Conservation (phyloP, 352 stramenopile species). For the Phytophthora pini region DNA sequence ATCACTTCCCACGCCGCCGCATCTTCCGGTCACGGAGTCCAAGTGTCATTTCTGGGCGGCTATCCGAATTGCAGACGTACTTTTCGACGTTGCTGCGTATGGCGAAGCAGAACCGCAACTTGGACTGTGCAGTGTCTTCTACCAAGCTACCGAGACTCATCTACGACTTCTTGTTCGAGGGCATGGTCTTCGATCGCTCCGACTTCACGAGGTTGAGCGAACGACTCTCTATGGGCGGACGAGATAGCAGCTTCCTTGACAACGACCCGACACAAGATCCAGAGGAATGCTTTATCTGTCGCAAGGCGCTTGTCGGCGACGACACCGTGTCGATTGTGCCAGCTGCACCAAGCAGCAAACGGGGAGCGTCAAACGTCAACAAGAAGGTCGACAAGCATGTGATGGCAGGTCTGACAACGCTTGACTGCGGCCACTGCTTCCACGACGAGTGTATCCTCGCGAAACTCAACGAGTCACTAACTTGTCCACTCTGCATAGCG, state of each 20-base stretch:
- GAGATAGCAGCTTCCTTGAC: conserved; percentile 42
- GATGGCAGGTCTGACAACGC: conserved; percentile 68
- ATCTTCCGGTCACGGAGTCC: conserved; percentile 76
- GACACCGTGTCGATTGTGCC: conserved; percentile 48
- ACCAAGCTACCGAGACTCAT: conserved; percentile 70
- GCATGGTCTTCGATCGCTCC: conserved; percentile 79
- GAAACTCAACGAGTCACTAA: conserved; percentile 79
- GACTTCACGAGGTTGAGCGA: conserved; percentile 75
- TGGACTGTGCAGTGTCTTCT: conserved; percentile 66
- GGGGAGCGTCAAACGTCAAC: conserved; percentile 20
- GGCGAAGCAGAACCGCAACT: conserved; percentile 66
- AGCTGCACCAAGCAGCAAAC: conserved; percentile 22
- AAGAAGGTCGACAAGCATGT: conserved; percentile 38
- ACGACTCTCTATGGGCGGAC: conserved; percentile 43
- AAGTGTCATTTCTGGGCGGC: conserved; percentile 64
- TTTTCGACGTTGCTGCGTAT: conserved; percentile 67
- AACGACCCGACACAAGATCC: conserved; percentile 39
- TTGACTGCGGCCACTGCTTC: conserved; percentile 85
- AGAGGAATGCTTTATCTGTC: conserved; percentile 71
- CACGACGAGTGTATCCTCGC: conserved; percentile 88
- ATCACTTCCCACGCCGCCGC: conserved; percentile 81
- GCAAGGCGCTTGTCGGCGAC: conserved; percentile 45
- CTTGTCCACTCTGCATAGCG: conserved; percentile 65
- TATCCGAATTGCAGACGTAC: conserved; percentile 73
- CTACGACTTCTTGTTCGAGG: conserved; percentile 84